Evolutionary conservation across 192 early-diverging fungal genomes (phyloP).

Genomic region (Backusella tuberculispora): DNA sequence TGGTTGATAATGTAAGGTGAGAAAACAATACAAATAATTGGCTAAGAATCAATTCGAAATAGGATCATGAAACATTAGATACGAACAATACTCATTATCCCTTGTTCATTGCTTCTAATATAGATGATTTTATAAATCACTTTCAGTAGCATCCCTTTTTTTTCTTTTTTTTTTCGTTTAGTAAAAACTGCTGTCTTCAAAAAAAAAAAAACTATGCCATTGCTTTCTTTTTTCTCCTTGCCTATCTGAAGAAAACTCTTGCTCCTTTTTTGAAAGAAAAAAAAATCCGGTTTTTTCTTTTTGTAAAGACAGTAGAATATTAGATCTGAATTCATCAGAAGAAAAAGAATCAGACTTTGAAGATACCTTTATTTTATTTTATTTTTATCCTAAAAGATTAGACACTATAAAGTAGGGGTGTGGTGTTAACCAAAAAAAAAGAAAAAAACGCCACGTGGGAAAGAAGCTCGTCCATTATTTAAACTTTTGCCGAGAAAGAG

Average conservation of each 20-base stretch:
- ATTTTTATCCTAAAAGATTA: background rate
- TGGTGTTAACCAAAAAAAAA: background rate
- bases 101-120: no score
- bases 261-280: background rate
- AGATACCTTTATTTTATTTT: background rate
- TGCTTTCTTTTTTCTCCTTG: background rate
- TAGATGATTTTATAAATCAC: no score
- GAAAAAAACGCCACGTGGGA: background rate
- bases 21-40: background rate
- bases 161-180: no score
- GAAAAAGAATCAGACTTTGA: background rate
- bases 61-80: no score
- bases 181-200: no score
- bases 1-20: conserved; percentile 9
- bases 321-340: background rate
- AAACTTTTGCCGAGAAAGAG: conserved; percentile 8
- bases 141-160: no score
- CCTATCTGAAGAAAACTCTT: background rate
- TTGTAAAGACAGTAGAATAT: background rate
- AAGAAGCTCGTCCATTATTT: background rate
- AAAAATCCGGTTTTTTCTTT: background rate
- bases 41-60: conserved; percentile 1
- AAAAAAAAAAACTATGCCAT: no score
- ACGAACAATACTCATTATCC: no score
- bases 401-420: background rate